phyloP scores from a whole-genome alignment of 257 asterid species.

The Nyctanthes arbortristis region DNA sequence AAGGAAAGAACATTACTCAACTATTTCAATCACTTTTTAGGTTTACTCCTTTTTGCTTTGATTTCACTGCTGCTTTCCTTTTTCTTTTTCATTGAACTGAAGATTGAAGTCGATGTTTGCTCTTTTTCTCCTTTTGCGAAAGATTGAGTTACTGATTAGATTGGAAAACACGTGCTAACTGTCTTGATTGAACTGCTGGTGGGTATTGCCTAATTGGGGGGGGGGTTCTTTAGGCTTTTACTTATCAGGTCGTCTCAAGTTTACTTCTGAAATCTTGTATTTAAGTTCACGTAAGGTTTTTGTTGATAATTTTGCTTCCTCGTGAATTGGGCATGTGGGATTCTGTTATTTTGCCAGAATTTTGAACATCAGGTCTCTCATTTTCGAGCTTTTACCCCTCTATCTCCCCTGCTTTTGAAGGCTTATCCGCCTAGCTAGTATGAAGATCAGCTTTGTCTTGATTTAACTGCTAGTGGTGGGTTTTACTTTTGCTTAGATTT shows the following conservation, averaged over 20 bases:
- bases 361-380: conserved; percentile 11
- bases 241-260: conserved; percentile 19
- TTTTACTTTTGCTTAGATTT: no score
- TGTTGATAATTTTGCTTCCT: conserved; percentile 29
- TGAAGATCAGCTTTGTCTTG: no score
- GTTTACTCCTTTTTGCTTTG: conserved; percentile 9
- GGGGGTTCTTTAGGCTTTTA: conserved; percentile 30
- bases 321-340: neutral
- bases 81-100: conserved; percentile 12
- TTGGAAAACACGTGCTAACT: conserved; percentile 40
- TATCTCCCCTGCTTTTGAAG: neutral
- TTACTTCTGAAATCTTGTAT: conserved; percentile 27
- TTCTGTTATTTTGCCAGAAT: neutral
- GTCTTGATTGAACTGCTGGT: conserved; percentile 24
- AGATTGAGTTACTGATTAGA: conserved; percentile 16
- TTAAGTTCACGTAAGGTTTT: conserved; percentile 22
- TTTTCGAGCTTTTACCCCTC: neutral
- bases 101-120: conserved; percentile 28
- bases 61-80: conserved; percentile 9
- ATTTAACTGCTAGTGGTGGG: no score
- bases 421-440: no score
- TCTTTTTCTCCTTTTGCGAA: conserved; percentile 25
- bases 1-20: conserved; percentile 23
- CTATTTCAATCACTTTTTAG: conserved; percentile 16
- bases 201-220: conserved; percentile 36